Evolutionary conservation across 1,284 basidiomycete species (phyloP), one percentile per base, ranked within the genome.

Genomic region (Ceratobasidium sp.): DNA sequence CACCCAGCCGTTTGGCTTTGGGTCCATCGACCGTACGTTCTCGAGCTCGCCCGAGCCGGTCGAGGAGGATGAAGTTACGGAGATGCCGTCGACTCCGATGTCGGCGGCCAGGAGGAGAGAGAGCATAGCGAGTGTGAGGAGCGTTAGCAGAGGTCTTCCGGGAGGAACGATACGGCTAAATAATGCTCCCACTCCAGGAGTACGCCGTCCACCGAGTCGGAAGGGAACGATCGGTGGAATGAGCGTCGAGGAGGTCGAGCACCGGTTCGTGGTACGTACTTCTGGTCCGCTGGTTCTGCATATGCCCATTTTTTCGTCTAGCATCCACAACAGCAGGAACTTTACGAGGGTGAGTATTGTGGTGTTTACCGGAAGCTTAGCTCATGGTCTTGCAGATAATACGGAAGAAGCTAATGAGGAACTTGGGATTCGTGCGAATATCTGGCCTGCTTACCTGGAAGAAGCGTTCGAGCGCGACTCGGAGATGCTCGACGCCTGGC

Each of bases 401-500:
- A 43, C 38, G 4, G 66, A 70, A 23, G 66, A 70, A 1, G n/a
- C 66, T 16, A 58, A 70, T 28, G 66, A 70, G 54, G 66, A 70
- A 18, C 66, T 70, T 30, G 66, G 66, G 16, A 70, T 70, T 43
- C 66, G 66, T 44, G 66, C 66, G 21, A 70, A 70, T 30, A 70
- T 70, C n/a, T 70, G 66, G 66, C 66, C 66, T 21, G 66, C 66
- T 9, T 70, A 70, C 32, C 44, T 70, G 32, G 66, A 70, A 47
- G 66, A 70, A 43, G 66, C 66, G 18, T 70, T 57, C 16, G 66
- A 70, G 16, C 52, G 66, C 11, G 72, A 73, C 47, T 57, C 46
- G 18, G 72, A 67, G 54, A 67, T 73, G 72, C 57, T 73, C 28
- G 72, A 73, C 30, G 55, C 55, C 7, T 73, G 61, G 72, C 62